Conservation (phyloP, 371 early-diverging fungal species). For the Syncephalastrum racemosum region DNA sequence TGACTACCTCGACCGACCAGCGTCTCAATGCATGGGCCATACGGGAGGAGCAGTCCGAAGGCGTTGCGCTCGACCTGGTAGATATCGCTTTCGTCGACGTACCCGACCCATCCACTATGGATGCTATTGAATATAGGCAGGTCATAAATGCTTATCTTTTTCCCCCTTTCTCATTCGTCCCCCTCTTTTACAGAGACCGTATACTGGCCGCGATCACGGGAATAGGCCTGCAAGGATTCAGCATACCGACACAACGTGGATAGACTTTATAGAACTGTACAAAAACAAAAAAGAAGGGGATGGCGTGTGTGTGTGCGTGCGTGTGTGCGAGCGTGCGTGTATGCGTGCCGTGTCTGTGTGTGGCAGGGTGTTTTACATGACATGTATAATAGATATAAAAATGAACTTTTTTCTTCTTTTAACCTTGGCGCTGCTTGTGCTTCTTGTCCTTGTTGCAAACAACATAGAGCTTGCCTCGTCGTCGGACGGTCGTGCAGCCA, state of each 20-base stretch:
- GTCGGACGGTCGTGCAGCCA: slow-evolving; percentile 75
- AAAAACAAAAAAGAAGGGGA: too few species aligned
- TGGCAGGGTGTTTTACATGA: too few species aligned
- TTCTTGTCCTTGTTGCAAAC: slow-evolving; percentile 79
- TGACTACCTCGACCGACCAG: slow-evolving; percentile 59
- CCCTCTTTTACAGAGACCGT: neutral
- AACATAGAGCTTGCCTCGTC: slow-evolving; percentile 77
- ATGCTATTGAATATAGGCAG: slow-evolving; percentile 36
- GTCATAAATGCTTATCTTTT: neutral
- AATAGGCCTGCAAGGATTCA: too few species aligned
- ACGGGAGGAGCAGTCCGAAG: slow-evolving; percentile 11
- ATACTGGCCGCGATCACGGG: too few species aligned
- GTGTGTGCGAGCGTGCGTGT: too few species aligned
- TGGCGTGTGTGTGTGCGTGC: too few species aligned
- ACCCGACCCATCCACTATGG: slow-evolving; percentile 63
- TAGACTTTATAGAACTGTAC: too few species aligned
- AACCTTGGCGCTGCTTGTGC: slow-evolving; percentile 87
- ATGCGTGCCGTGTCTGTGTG: too few species aligned
- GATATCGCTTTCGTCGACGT: slow-evolving; percentile 55
- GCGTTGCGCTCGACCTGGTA: slow-evolving; percentile 23
- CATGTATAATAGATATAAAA: neutral
- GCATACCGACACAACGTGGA: too few species aligned
- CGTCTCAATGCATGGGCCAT: slow-evolving; percentile 55
- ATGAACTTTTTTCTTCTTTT: slow-evolving; percentile 21
- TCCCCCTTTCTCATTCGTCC: too few species aligned